Evolutionary conservation across 169 alveolate genomes (phyloP).

Genomic region (Babesia bigemina): DNA sequence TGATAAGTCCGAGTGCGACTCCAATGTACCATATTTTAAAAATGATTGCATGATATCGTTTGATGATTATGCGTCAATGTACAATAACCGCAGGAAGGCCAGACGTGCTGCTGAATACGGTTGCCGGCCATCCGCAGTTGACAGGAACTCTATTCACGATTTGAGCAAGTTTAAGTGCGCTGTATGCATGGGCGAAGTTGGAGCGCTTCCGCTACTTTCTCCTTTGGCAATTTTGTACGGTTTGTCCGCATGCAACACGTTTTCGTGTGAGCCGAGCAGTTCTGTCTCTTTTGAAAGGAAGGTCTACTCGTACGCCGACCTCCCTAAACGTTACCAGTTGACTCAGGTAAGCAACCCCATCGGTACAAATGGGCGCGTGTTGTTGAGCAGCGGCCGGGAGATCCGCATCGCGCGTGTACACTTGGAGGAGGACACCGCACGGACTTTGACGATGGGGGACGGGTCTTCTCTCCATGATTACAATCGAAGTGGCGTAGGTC

Average conservation of each 20-base stretch:
- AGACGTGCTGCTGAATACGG: background rate
- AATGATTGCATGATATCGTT: background rate
- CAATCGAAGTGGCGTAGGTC: slow-evolving; percentile 78
- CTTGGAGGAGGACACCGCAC: slow-evolving; percentile 80
- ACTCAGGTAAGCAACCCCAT: slow-evolving; percentile 74
- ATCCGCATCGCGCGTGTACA: slow-evolving; percentile 62
- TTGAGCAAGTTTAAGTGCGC: slow-evolving; percentile 71
- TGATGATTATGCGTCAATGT: slow-evolving; percentile 12
- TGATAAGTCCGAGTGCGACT: background rate
- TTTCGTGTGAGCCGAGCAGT: slow-evolving; percentile 60
- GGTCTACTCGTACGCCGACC: slow-evolving; percentile 75
- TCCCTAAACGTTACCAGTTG: slow-evolving; percentile 80
- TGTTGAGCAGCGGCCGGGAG: slow-evolving; percentile 51
- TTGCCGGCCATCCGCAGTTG: background rate
- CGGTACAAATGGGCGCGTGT: slow-evolving; percentile 70
- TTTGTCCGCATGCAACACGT: slow-evolving; percentile 56
- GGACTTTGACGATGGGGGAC: slow-evolving; percentile 30
- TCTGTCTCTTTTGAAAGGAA: slow-evolving; percentile 71
- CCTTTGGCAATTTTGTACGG: slow-evolving; percentile 70
- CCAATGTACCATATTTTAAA: background rate
- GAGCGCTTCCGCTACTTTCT: slow-evolving; percentile 67
- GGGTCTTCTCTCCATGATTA: slow-evolving; percentile 61
- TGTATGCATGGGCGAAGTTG: slow-evolving; percentile 77
- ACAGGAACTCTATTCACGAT: background rate
- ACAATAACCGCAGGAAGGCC: background rate